These are phyloP conservation scores for Aspergillus haitiensis DNA, from an alignment of 495 filamentous ascomycete genomes.

Conservation along the genomic window DNA sequence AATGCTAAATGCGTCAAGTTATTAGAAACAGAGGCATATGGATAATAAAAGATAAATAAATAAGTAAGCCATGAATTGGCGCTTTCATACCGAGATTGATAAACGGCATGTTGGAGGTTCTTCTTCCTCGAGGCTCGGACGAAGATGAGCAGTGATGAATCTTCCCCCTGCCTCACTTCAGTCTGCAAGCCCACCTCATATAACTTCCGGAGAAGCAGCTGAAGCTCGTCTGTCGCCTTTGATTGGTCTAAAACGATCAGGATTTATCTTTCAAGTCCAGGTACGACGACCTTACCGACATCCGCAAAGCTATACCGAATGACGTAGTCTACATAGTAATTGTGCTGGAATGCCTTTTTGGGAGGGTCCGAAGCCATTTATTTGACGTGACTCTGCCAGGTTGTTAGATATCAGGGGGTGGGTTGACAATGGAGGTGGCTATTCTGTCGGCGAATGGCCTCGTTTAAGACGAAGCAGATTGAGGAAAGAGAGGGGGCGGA, in stretches of 20 bases:
- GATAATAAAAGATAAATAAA: background rate
- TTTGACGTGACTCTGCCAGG: background rate
- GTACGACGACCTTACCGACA: slow-evolving; percentile 50
- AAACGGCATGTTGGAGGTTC: slow-evolving; percentile 54
- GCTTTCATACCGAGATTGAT: slow-evolving; percentile 60
- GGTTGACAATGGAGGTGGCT: background rate
- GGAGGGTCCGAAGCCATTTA: slow-evolving; percentile 35
- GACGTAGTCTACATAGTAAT: slow-evolving; percentile 88
- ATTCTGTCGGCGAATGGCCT: background rate
- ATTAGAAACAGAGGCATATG: background rate
- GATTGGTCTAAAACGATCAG: slow-evolving; percentile 54
- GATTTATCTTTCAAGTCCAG: background rate
- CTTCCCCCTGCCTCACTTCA: slow-evolving; percentile 80
- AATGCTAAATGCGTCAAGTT: slow-evolving; percentile 51
- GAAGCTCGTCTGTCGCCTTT: slow-evolving; percentile 69
- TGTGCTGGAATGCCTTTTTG: slow-evolving; percentile 40
- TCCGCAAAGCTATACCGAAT: slow-evolving; percentile 73
- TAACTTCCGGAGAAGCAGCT: slow-evolving; percentile 70
- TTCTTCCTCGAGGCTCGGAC: slow-evolving; percentile 59
- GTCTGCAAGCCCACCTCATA: slow-evolving; percentile 73
- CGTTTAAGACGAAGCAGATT: background rate
- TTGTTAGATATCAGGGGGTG: background rate
- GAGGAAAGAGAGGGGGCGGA: background rate
- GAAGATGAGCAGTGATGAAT: slow-evolving; percentile 78
- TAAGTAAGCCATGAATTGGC: background rate